Evolutionary conservation across 805 yeast genomes (phyloP), one percentile per base, ranked within the genome.

Genomic region (Brettanomyces sp.): DNA sequence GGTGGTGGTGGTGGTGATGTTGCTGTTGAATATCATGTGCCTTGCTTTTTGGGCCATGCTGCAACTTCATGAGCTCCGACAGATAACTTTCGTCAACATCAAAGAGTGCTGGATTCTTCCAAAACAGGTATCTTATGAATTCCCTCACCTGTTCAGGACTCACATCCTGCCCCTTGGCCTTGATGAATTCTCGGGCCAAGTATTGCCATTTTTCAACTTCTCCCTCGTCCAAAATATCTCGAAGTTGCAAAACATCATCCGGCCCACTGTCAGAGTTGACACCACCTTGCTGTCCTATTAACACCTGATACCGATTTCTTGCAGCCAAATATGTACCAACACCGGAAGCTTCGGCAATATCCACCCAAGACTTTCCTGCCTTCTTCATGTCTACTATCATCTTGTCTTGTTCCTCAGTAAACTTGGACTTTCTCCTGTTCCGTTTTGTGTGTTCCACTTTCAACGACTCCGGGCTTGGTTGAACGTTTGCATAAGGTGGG

Each of bases 251-350:
- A 6, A 76, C 71, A 59, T 82, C 88, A 13, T 74, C 77, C 1
- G 66, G 54, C 8, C 74, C 77, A 82, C 88, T 82, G 30, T 76
- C 73, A 23, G 78, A 73, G 1, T 79, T 72, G 11, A 84, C 85
- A 33, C 85, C 83, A 3, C 91, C 91, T 55, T 84, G 91, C 58
- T 84, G 91, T 4, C 93, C 93, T 52, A 85, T 82, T 42, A 84
- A 70, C 4, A 84, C 91, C 61, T 84, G 91, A 55, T 85, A 85
- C 48, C 91, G 65, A 57, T 84, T 84, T 47, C 91, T 65, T 0
- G 90, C 91, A 0, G 91, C 87, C 36, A 84, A 64, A 48, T 77
- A 80, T 38, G 80, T 74, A 7, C 80, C 85, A 28, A 83, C 82
- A 4, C 74, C 72, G 2, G 86, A 74, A 3, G 68, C 64, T 45